phyloP scores from a whole-genome alignment of 495 filamentous ascomycete species.

The Clavariopsis aquatica region DNA sequence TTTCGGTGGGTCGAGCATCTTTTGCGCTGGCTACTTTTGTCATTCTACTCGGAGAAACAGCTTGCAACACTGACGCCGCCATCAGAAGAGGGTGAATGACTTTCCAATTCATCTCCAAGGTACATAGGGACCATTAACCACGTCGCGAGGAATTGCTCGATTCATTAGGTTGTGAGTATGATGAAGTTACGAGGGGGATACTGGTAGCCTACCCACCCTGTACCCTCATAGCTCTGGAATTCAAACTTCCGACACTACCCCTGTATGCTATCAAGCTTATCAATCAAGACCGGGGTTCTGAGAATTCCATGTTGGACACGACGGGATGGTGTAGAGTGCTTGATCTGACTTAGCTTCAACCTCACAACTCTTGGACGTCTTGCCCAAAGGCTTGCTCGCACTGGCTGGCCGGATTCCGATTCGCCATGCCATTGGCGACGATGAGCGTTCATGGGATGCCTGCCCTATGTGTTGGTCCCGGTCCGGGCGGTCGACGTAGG shows the following conservation, averaged over 20 bases:
- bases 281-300: constrained; percentile 9
- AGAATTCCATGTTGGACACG: neutral
- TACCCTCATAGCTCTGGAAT: neutral
- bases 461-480: too few relatives aligned
- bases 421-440: too few relatives aligned
- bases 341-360: neutral
- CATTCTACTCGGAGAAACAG: neutral
- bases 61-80: neutral
- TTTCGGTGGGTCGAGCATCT: constrained; percentile 13
- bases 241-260: neutral
- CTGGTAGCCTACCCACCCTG: neutral
- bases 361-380: neutral
- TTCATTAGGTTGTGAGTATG: neutral
- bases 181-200: neutral
- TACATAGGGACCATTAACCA: neutral
- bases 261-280: constrained; percentile 7
- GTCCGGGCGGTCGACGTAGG: too few relatives aligned
- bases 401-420: neutral
- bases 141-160: neutral
- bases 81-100: neutral
- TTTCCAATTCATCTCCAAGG: constrained; percentile 12
- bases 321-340: neutral
- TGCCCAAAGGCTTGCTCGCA: neutral
- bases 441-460: too few relatives aligned
- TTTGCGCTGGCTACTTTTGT: constrained; percentile 12